Percentiles rank a stretch among this genome's conserved stretches.
Conservation (phyloP, 805 yeast species). For the Metschnikowia dekortorum region DNA sequence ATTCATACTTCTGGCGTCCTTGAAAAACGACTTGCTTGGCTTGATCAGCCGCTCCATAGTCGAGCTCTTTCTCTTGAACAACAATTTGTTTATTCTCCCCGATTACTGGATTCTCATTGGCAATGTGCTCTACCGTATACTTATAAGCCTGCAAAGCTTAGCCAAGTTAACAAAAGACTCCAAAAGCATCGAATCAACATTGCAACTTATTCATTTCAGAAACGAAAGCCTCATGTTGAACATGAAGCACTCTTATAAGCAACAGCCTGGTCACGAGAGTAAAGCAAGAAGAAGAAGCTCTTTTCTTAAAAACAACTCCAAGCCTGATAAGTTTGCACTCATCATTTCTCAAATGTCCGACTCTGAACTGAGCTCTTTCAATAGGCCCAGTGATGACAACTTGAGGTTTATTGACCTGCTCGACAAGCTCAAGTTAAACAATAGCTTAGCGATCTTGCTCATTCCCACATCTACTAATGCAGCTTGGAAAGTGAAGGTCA, state of each 20-base stretch:
- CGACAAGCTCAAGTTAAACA: constrained; percentile 29
- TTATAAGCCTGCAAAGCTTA: constrained; percentile 17
- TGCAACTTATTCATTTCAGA: constrained; percentile 58
- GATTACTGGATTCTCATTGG: constrained; percentile 56
- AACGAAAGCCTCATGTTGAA: constrained; percentile 68
- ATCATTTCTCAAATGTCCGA: constrained; percentile 2
- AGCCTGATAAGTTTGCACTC: constrained; percentile 1
- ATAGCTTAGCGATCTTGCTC: constrained; percentile 26
- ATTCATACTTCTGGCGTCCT: constrained; percentile 12
- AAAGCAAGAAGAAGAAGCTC: constrained; percentile 6
- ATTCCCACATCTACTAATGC: constrained; percentile 18
- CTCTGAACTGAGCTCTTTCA: constrained; percentile 11
- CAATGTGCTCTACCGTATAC: constrained; percentile 41
- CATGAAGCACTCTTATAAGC: constrained; percentile 20
- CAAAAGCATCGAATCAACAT: constrained; percentile 39
- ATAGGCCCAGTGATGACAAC: constrained; percentile 24
- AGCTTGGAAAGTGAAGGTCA: constrained; percentile 34
- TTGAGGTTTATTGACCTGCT: constrained; percentile 32
- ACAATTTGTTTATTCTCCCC: constrained; percentile 63
- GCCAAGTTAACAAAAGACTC: constrained; percentile 20
- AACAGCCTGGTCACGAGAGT: background rate
- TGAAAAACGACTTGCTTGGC: constrained; percentile 25
- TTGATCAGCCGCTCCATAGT: constrained; percentile 28
- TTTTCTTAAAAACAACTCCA: constrained; percentile 4
- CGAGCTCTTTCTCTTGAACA: constrained; percentile 44